Percentiles rank a stretch among this genome's conserved stretches.
Conservation (phyloP, 768 basidiomycete genomes). For the Lentinula aciculospora region DNA sequence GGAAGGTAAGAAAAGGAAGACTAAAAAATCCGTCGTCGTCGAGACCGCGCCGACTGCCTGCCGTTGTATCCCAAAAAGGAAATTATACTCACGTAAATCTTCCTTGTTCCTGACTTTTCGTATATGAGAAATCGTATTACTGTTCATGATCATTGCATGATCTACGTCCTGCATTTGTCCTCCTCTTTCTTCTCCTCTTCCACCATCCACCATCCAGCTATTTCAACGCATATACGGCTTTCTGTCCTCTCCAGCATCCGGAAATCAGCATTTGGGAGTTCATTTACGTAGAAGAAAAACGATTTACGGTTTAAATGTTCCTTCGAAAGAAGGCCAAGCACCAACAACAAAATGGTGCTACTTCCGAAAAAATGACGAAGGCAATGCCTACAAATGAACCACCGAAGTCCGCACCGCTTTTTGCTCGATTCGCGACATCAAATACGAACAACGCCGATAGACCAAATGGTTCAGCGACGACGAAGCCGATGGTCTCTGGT, state of each 20-base stretch:
- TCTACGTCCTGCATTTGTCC: not conserved
- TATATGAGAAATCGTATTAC: not conserved
- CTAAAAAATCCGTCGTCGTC: too few species aligned
- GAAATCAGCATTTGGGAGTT: not conserved
- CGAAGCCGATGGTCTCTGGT: slow-evolving; percentile 2
- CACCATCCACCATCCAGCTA: not conserved
- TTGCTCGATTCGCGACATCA: slow-evolving; percentile 1
- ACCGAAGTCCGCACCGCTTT: not conserved
- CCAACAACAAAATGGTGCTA: not conserved
- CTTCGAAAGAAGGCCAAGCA: slow-evolving; percentile 1
- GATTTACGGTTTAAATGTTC: not conserved
- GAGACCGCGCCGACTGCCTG: not conserved
- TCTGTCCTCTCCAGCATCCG: not conserved
- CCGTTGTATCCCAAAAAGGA: not conserved
- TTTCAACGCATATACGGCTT: not conserved
- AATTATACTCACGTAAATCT: not conserved
- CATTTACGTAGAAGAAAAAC: not conserved
- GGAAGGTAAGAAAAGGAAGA: not conserved
- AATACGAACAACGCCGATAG: not conserved
- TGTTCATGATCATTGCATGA: not conserved
- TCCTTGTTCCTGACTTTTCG: not conserved
- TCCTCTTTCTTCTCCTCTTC: not conserved
- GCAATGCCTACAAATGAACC: not conserved
- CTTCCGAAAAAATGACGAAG: not conserved
- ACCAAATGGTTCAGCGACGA: not conserved